Percentiles rank a stretch among this genome's conserved stretches.
Evolutionary conservation across 2,329 filamentous ascomycete species (phyloP).

Genomic region (Ceratocystis colombiana): DNA sequence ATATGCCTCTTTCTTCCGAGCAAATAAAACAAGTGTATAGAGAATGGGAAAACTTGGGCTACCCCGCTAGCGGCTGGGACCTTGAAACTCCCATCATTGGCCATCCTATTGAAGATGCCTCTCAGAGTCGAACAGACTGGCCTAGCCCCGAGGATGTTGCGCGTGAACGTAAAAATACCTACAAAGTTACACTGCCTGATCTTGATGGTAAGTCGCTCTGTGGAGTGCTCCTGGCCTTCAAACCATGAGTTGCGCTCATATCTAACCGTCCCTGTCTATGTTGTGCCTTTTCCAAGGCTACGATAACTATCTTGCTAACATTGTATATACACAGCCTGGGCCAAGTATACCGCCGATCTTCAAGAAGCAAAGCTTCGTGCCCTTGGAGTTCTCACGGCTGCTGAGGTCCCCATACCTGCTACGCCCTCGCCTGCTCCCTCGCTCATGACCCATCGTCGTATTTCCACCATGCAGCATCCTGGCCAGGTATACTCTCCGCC

Average conservation of each 20-base stretch:
- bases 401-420: slow-evolving; percentile 55
- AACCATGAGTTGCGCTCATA: not conserved
- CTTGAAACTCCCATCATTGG: slow-evolving; percentile 41
- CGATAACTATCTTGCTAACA: slow-evolving; percentile 18
- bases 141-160: slow-evolving; percentile 51
- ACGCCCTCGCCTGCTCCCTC: slow-evolving; percentile 21
- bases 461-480: slow-evolving; percentile 61
- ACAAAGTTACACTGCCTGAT: slow-evolving; percentile 59
- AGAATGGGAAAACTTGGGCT: slow-evolving; percentile 59
- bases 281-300: not conserved
- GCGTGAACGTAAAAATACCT: slow-evolving; percentile 46
- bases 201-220: slow-evolving; percentile 43
- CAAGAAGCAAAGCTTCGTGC: slow-evolving; percentile 88
- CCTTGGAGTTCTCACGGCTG: slow-evolving; percentile 72
- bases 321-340: slow-evolving; percentile 41
- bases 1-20: slow-evolving; percentile 44
- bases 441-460: slow-evolving; percentile 24
- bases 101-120: slow-evolving; percentile 36
- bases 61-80: slow-evolving; percentile 59
- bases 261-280: not conserved
- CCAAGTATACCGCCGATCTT: slow-evolving; percentile 69
- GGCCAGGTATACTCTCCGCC: slow-evolving; percentile 74
- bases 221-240: too few species aligned
- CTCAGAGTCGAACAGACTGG: slow-evolving; percentile 60
- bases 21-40: slow-evolving; percentile 53